Evolutionary conservation across 495 filamentous ascomycete genomes (phyloP).

Genomic region (Tuber aestivum): DNA sequence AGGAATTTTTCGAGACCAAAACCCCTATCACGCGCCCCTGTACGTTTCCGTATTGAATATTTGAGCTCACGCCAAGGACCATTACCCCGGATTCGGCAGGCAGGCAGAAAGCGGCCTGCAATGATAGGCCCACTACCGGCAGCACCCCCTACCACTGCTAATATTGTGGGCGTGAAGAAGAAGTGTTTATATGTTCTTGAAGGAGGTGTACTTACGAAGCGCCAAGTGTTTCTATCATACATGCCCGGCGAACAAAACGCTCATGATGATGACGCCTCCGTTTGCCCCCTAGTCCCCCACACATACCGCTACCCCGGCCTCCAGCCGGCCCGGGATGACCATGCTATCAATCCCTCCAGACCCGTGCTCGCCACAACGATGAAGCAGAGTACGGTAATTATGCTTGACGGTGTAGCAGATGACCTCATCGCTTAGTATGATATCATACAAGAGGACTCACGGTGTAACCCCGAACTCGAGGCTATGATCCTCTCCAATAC

Average conservation of each 20-base stretch:
- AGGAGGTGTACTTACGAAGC: neutral
- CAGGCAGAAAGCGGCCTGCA: neutral
- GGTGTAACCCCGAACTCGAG: neutral
- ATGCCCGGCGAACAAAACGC: neutral
- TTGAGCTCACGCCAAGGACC: neutral
- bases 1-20: neutral
- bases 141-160: neutral
- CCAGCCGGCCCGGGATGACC: neutral
- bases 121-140: neutral
- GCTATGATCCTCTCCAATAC: neutral
- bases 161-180: neutral
- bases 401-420: neutral
- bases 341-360: neutral
- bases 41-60: neutral
- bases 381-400: neutral
- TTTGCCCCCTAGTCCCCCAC: neutral
- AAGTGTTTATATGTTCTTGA: neutral
- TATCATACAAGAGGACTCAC: neutral
- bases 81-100: neutral
- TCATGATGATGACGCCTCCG: neutral
- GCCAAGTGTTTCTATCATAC: neutral
- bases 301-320: neutral
- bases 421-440: neutral
- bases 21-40: neutral
- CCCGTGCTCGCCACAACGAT: neutral